These are phyloP conservation scores for Geranium brycei DNA, from an alignment of 345 rosid species.

Conservation along the genomic window DNA sequence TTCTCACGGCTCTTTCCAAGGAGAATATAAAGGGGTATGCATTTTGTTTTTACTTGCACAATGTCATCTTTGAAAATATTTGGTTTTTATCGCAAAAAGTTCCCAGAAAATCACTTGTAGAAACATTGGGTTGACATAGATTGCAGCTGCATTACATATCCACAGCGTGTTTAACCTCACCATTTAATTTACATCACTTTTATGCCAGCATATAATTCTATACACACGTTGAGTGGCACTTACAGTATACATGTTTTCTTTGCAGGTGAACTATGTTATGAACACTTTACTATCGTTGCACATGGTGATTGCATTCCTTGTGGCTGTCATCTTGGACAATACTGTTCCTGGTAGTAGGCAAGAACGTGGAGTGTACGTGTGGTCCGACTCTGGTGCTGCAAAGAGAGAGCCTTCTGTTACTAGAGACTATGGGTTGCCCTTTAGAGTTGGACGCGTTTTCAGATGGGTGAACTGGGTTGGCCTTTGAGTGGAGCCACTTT, in stretches of 20 bases:
- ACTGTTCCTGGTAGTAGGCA: slow-evolving; percentile 84
- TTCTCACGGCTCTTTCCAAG: slow-evolving; percentile 77
- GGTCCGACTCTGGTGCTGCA: slow-evolving; percentile 76
- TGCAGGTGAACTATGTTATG: slow-evolving; percentile 79
- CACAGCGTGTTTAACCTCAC: too few species aligned
- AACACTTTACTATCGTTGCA: slow-evolving; percentile 67
- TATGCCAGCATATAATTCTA: too few species aligned
- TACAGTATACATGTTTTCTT: not conserved
- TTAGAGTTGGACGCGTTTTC: slow-evolving; percentile 69
- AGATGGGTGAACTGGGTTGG: slow-evolving; percentile 99
- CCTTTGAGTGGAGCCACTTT: slow-evolving; percentile 23
- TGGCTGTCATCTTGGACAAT: slow-evolving; percentile 79
- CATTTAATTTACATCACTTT: too few species aligned
- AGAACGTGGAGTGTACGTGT: slow-evolving; percentile 84
- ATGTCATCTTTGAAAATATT: not conserved
- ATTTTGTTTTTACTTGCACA: slow-evolving; percentile 6
- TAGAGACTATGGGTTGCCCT: slow-evolving; percentile 82
- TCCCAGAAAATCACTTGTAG: too few species aligned
- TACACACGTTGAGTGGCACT: not conserved
- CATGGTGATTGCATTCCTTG: slow-evolving; percentile 83
- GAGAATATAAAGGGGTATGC: slow-evolving; percentile 61
- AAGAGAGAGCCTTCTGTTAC: slow-evolving; percentile 76
- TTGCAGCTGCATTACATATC: too few species aligned
- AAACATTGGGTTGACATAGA: too few species aligned
- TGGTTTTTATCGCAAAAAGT: too few species aligned